Conservation (phyloP, 768 basidiomycete species). For the Termitomyces heimii region DNA sequence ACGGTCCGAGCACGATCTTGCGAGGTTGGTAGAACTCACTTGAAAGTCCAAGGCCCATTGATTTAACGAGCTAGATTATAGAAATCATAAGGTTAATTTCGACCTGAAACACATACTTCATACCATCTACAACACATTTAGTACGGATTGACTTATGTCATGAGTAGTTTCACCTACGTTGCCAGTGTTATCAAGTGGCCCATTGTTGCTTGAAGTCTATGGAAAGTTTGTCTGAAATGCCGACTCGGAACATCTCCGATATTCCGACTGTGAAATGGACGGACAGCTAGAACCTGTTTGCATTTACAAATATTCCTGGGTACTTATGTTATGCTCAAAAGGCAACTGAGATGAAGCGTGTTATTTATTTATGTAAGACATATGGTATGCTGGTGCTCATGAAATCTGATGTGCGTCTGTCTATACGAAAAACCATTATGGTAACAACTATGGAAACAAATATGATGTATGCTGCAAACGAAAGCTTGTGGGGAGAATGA, state of each 20-base stretch:
- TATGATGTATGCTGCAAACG: conserved; percentile 9
- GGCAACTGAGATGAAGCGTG: background rate
- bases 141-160: background rate
- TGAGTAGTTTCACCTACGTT: conserved; percentile 42
- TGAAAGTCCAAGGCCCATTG: conserved; percentile 98
- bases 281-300: no score
- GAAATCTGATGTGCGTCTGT: conserved; percentile 2
- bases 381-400: conserved; percentile 2
- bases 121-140: conserved; percentile 10
- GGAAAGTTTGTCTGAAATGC: background rate
- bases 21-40: conserved; percentile 30
- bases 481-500: conserved; percentile 1
- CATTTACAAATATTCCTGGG: background rate
- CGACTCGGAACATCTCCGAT: background rate
- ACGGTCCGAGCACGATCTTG: background rate
- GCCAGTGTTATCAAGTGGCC: conserved; percentile 86
- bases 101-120: background rate
- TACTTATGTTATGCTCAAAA: background rate
- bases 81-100: background rate
- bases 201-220: conserved; percentile 34
- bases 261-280: background rate
- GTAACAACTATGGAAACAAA: conserved; percentile 16
- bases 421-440: conserved; percentile 9
- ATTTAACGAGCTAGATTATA: conserved; percentile 69
- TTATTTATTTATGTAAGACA: background rate